Evolutionary conservation across 495 filamentous ascomycete genomes (phyloP), one percentile per base, ranked within the genome.

Genomic region (Podospora pseudocomata): DNA sequence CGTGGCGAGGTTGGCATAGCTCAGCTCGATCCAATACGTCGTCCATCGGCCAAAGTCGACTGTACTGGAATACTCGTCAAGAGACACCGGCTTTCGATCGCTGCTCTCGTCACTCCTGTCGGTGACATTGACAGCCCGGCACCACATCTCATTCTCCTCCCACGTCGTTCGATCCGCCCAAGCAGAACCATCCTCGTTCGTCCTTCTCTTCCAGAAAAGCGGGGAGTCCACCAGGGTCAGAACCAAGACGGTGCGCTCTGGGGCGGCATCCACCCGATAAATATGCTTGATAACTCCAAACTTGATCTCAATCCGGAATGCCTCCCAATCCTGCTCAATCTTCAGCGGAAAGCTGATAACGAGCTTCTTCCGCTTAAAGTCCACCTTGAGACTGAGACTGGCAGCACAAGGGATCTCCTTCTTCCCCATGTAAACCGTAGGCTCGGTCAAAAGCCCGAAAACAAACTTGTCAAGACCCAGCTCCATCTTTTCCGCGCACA

Each of bases 21-120:
- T 64, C 64, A 93, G 83, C 1, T 77, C 73, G 18, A 92, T 75
- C 58, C 83, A 79, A 72, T 91, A 91, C 4, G 87, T 88, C 18
- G 86, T 91, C 90, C 91, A 93, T 32, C 86, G 84, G 28, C 93
- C 94, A 64, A 96, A 86, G 78, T 97, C 91, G 65, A 97, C 87
- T 30, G 89, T 77, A 6, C 87, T 81, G 13, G 80, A 77, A 6
- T 74, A 68, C 57, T 86, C 89, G 4, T 80, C 86, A 15, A 94
- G 77, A 7, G 83, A 85, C 0, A 92, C 78, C 5, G 74, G 67
- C 15, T 84, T 77, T 1, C 65, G 64, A 18, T 73, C 73, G n/a
- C 68, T 71, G 28, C 73, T 60, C 0, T 80, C 77, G 66, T 86
- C 76, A 16, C 0, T 49, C 39, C 13, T 49, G 63, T 84, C 82